These are phyloP conservation scores for Penicillium brevicompactum DNA, from an alignment of 2,329 filamentous ascomycete species.

Conservation along the genomic window DNA sequence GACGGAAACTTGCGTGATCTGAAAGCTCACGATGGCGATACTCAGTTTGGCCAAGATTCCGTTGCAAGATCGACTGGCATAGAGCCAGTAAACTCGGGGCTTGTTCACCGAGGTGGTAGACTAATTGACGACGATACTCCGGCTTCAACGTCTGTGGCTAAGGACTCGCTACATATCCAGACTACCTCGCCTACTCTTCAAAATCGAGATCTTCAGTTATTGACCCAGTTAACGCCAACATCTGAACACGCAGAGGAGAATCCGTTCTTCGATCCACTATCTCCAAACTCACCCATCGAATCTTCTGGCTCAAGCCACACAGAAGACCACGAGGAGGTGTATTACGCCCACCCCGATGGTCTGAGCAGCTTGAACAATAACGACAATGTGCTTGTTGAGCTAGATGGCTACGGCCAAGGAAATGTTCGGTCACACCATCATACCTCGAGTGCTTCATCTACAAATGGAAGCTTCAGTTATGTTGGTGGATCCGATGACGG, in stretches of 20 bases:
- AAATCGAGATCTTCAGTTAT: conserved; percentile 44
- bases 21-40: conserved; percentile 7
- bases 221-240: conserved; percentile 49
- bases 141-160: conserved; percentile 9
- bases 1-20: conserved; percentile 37
- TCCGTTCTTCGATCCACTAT: conserved; percentile 24
- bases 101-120: conserved; percentile 29
- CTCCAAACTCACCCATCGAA: conserved; percentile 18
- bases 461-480: conserved; percentile 41
- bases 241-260: conserved; percentile 41
- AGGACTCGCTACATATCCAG: conserved; percentile 28
- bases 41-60: conserved; percentile 11
- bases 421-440: conserved; percentile 21
- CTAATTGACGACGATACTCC: conserved; percentile 6
- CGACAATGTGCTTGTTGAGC: conserved; percentile 15
- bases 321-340: conserved; percentile 34
- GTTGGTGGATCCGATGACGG: conserved; percentile 35
- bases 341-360: conserved; percentile 36
- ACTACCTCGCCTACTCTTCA: conserved; percentile 37
- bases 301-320: conserved; percentile 35
- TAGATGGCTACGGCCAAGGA: conserved; percentile 11
- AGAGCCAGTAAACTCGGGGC: conserved; percentile 30
- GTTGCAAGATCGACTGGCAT: conserved; percentile 42
- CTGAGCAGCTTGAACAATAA: conserved; percentile 21
- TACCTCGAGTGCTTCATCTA: conserved; percentile 40